Base-by-base conservation (phyloP, 345 rosid genomes). In the Corchorus olitorius region DNA sequence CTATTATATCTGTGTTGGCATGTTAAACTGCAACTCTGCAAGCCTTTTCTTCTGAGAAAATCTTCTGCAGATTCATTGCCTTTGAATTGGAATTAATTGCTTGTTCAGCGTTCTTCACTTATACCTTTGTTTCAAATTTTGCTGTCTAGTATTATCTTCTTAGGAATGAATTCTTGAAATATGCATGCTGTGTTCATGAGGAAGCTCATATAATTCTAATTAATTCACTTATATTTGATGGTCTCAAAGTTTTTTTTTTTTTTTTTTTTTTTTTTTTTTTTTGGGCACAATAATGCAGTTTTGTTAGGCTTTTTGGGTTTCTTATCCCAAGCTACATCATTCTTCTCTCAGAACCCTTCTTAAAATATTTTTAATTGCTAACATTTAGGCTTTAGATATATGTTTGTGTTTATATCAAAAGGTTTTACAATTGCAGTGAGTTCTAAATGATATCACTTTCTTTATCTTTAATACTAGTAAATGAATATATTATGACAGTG, bases 1-100 rank as follows among this genome's bases (percentile, higher is more conserved):
- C 54, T 54, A 11, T 67, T n/a, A 8, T 56, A 8, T 19, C 73
- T 48, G 15, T 49, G 33, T 49, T 50, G 58, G 73, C 73, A 22
- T 27, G 39, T 27, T 49, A 69, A 65, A 19, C 35, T 66, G 53
- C 52, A 66, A 11, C 19, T 33, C 43, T 66, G 53, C 52, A 66
- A 11, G 45, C 49, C 43, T 50, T 37, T 39, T 72, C 35, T n/a
- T 34, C 19, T 5, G 49, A 58, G 20, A 41, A 4, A 39, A 45
- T 13, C 53, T 58, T 19, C 58, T 53, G 50, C 43, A 53, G 72
- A 41, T 81, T 69, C 60, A 75, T 80, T 49, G 46, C 52, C 20
- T 5, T 22, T 67, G 6, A 68, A 4, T 50, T 67, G 39, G 39
- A 46, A 10, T 5, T 5, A 68, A 14, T 48, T 6, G 53, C 41